Percentiles rank a stretch among this genome's conserved stretches.
Conservation (phyloP, 306 rosid species). For the Rubus idaeus region DNA sequence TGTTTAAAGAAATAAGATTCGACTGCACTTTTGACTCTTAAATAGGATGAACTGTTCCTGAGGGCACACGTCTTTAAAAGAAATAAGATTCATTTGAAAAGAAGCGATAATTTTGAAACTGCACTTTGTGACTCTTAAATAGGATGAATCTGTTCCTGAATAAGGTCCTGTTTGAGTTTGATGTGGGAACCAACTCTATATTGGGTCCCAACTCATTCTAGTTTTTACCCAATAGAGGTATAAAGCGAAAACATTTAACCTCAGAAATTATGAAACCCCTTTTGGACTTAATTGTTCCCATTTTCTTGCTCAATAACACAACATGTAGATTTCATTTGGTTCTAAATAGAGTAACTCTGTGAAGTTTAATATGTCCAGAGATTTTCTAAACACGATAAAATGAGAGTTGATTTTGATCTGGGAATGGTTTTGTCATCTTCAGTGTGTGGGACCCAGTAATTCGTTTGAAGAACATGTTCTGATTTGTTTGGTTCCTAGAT, state of each 20-base stretch:
- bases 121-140: background rate
- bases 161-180: background rate
- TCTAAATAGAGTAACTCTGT: background rate
- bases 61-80: background rate
- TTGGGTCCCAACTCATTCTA: background rate
- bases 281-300: too few species aligned
- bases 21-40: background rate
- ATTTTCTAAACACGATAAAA: too few species aligned
- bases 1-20: background rate
- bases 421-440: conserved; percentile 1
- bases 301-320: too few species aligned
- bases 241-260: background rate
- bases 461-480: background rate
- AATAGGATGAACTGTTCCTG: background rate
- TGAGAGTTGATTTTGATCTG: background rate
- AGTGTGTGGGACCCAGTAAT: background rate
- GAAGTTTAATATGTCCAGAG: background rate
- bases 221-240: background rate
- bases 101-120: too few species aligned
- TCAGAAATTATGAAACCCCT: background rate
- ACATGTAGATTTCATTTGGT: background rate
- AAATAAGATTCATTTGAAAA: background rate
- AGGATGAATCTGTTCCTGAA: background rate
- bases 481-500: background rate
- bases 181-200: background rate